Conservation (phyloP, 164 flowering plant genomes). For the Annona cherimola region DNA sequence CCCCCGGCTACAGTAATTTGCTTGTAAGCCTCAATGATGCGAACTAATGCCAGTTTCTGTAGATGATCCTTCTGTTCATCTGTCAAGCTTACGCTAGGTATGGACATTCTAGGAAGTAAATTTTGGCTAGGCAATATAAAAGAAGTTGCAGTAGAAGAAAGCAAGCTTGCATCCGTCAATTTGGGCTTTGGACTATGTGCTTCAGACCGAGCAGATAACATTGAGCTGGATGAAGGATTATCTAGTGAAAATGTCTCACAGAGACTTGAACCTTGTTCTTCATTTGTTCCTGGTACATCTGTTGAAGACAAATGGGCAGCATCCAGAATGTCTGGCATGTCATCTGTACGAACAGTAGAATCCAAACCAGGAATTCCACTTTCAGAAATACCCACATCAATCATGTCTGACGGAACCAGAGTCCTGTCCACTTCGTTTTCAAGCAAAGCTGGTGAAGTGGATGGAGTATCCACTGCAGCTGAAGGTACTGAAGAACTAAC, state of each 20-base stretch:
- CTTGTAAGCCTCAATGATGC: conserved; percentile 79
- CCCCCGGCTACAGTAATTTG: conserved; percentile 74
- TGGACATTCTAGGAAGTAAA: conserved; percentile 77
- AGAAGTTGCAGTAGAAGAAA: conserved; percentile 45
- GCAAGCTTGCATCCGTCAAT: conserved; percentile 38
- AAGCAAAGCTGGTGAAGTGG: conserved; percentile 22
- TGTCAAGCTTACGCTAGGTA: conserved; percentile 60
- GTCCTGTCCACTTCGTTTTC: conserved; percentile 24
- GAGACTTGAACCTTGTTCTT: conserved; percentile 36
- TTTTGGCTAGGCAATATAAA: conserved; percentile 31
- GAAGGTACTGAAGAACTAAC: conserved; percentile 22
- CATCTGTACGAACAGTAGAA: conserved; percentile 31
- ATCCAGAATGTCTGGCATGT: conserved; percentile 28
- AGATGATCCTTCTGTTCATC: conserved; percentile 71
- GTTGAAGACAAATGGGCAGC: conserved; percentile 34
- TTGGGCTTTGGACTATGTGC: conserved; percentile 63
- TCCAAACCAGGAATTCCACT: conserved; percentile 82
- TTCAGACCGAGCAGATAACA: conserved; percentile 71
- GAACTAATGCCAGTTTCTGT: conserved; percentile 56
- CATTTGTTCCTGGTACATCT: conserved; percentile 42
- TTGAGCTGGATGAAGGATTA: conserved; percentile 9
- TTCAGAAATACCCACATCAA: conserved; percentile 40
- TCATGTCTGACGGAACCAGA: conserved; percentile 27
- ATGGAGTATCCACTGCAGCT: conserved; percentile 22
- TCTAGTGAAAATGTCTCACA: conserved; percentile 8